Conservation (phyloP, 306 rosid genomes). For the Cicer yamashitae region DNA sequence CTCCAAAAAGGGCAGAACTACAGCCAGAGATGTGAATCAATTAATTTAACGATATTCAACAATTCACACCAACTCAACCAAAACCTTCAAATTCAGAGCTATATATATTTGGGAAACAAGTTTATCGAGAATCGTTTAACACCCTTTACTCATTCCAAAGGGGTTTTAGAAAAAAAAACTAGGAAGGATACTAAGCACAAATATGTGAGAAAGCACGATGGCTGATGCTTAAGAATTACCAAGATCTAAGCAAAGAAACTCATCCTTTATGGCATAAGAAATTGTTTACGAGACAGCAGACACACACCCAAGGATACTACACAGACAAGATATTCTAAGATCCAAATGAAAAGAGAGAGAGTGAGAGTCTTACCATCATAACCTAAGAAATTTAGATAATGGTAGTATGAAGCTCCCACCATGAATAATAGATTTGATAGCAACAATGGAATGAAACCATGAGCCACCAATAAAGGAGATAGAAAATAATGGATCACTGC, state of each 20-base stretch:
- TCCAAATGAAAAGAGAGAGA: constrained; percentile 21
- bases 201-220: constrained; percentile 27
- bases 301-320: constrained; percentile 39
- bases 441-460: constrained; percentile 88
- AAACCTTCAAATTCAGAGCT: constrained; percentile 9
- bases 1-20: constrained; percentile 96
- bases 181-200: not conserved
- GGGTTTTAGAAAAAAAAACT: constrained; percentile 38
- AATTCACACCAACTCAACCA: constrained; percentile 22
- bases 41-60: constrained; percentile 29
- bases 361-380: constrained; percentile 77
- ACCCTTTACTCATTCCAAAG: constrained; percentile 24
- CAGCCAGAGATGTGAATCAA: constrained; percentile 49
- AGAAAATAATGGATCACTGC: constrained; percentile 97
- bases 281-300: constrained; percentile 18
- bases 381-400: constrained; percentile 97
- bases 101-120: constrained; percentile 12
- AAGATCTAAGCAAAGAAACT: constrained; percentile 10
- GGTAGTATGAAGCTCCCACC: constrained; percentile 95
- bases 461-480: constrained; percentile 94
- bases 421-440: constrained; percentile 94
- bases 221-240: constrained; percentile 17
- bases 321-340: not conserved
- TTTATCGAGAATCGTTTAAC: constrained; percentile 9
- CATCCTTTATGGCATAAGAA: not conserved